phyloP scores from a whole-genome alignment of 2,329 filamentous ascomycete genomes.

The Nemania diffusa region DNA sequence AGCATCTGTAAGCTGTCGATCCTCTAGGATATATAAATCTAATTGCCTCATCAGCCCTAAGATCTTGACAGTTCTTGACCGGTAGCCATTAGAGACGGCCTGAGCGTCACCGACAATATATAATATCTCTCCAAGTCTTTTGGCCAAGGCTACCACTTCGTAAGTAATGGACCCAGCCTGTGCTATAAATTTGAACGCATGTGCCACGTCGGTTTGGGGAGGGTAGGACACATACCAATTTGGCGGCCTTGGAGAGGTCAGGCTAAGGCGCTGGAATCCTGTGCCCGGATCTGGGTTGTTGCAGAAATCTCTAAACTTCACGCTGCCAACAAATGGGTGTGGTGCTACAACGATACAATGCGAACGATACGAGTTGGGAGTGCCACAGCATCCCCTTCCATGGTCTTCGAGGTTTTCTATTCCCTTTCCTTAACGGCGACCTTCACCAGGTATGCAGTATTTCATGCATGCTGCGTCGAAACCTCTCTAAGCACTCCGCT shows the following conservation, averaged over 20 bases:
- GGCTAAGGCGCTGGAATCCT: constrained; percentile 37
- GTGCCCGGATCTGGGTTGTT: constrained; percentile 21
- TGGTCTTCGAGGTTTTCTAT: constrained; percentile 10
- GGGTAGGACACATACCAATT: constrained; percentile 46
- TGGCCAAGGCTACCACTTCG: neutral
- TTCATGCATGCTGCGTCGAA: constrained; percentile 43
- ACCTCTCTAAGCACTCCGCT: constrained; percentile 41
- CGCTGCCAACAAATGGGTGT: constrained; percentile 25
- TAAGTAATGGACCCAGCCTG: neutral
- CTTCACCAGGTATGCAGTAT: constrained; percentile 43
- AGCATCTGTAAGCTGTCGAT: constrained; percentile 43
- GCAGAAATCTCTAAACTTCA: constrained; percentile 18
- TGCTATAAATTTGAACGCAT: constrained; percentile 28
- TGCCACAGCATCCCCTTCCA: neutral
- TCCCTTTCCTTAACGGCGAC: constrained; percentile 24
- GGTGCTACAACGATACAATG: constrained; percentile 16
- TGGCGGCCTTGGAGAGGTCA: constrained; percentile 42
- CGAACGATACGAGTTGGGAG: constrained; percentile 10
- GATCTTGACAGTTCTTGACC: constrained; percentile 27
- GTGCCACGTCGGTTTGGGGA: constrained; percentile 39
- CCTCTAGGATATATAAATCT: constrained; percentile 28
- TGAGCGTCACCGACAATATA: constrained; percentile 32
- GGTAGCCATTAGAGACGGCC: constrained; percentile 11
- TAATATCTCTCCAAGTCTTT: constrained; percentile 22
- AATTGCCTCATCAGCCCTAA: constrained; percentile 41